Evolutionary conservation across 495 filamentous ascomycete genomes (phyloP).

Genomic region (Endocarpon pusillum): DNA sequence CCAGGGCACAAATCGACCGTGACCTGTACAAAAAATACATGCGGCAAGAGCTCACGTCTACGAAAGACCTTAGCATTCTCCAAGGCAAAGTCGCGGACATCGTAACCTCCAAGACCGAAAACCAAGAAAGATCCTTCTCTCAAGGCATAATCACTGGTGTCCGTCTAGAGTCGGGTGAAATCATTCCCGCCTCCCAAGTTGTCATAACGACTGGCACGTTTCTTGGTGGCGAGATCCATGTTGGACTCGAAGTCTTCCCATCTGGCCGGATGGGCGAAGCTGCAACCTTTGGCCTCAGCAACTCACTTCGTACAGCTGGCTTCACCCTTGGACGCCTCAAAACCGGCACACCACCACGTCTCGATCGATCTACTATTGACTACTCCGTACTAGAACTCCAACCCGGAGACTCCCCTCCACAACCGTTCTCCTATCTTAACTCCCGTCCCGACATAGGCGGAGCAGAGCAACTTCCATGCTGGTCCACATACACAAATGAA

Average conservation of each 20-base stretch:
- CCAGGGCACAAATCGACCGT: slow-evolving; percentile 89
- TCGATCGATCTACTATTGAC: slow-evolving; percentile 71
- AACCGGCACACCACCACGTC: slow-evolving; percentile 83
- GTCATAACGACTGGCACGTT: slow-evolving; percentile 96
- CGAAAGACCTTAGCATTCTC: slow-evolving; percentile 60
- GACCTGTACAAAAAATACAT: slow-evolving; percentile 81
- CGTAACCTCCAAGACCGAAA: slow-evolving; percentile 38
- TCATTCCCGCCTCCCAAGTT: slow-evolving; percentile 63
- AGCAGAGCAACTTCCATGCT: slow-evolving; percentile 55
- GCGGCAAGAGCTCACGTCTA: slow-evolving; percentile 66
- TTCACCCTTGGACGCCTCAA: slow-evolving; percentile 86
- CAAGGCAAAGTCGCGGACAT: slow-evolving; percentile 89
- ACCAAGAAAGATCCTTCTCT: slow-evolving; percentile 28
- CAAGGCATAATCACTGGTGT: slow-evolving; percentile 73
- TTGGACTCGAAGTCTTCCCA: slow-evolving; percentile 68
- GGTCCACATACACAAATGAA: slow-evolving; percentile 70
- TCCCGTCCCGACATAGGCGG: slow-evolving; percentile 53
- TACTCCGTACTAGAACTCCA: slow-evolving; percentile 56
- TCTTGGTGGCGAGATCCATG: slow-evolving; percentile 90
- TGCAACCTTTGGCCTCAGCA: slow-evolving; percentile 84
- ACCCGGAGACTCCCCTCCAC: slow-evolving; percentile 66
- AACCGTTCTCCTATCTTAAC: slow-evolving; percentile 86
- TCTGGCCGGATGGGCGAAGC: slow-evolving; percentile 89
- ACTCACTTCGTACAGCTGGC: slow-evolving; percentile 74
- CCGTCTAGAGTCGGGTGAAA: slow-evolving; percentile 72